Conservation (phyloP, 345 rosid species). For the Pistacia vera region DNA sequence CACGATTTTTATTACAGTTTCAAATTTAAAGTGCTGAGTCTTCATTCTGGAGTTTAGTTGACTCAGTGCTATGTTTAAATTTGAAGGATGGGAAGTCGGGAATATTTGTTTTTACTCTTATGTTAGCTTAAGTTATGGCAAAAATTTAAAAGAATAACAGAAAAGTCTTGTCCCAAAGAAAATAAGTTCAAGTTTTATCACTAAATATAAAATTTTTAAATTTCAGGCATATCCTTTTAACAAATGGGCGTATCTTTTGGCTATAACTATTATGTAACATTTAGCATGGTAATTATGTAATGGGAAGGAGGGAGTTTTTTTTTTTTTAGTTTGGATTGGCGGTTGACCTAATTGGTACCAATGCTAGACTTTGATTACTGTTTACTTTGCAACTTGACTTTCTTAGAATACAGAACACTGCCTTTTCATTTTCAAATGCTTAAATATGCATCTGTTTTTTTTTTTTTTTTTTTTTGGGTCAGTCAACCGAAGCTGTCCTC, state of each 20-base stretch:
- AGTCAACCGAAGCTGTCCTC: conserved; percentile 90
- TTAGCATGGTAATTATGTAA: background rate
- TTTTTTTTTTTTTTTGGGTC: conserved; percentile 19
- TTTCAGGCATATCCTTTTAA: background rate
- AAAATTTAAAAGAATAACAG: background rate
- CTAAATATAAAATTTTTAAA: conserved; percentile 1
- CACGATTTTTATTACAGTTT: conserved; percentile 30
- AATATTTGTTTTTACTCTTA: background rate
- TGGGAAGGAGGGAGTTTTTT: background rate
- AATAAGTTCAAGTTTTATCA: background rate
- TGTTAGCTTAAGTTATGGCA: background rate
- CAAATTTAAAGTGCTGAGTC: conserved; percentile 4
- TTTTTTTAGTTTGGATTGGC: background rate
- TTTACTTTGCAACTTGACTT: background rate
- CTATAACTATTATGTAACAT: background rate
- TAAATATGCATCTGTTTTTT: background rate
- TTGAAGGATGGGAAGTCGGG: background rate
- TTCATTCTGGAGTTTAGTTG: background rate
- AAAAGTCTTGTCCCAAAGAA: conserved; percentile 1
- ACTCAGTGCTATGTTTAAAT: background rate
- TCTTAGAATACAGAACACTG: background rate
- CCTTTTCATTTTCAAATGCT: conserved; percentile 10
- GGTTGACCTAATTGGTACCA: too few relatives aligned
- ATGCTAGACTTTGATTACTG: too few relatives aligned
- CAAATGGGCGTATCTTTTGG: background rate